Conservation (phyloP, 148 eudicot species). For the Pharnaceum exiguum region DNA sequence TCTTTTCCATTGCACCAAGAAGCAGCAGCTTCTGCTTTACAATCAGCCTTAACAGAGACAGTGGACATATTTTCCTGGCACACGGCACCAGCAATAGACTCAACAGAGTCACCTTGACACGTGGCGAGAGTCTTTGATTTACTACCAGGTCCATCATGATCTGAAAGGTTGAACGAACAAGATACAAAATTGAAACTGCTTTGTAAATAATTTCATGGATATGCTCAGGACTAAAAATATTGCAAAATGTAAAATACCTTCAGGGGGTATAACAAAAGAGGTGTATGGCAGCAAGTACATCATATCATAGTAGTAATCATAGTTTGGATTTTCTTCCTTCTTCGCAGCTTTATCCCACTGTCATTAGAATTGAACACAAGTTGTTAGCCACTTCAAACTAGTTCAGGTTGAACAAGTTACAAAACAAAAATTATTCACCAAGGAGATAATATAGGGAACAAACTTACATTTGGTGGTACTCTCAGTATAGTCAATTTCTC, state of each 20-base stretch:
- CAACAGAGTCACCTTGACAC: no score
- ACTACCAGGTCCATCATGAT: constrained; percentile 20
- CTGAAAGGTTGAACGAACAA: constrained; percentile 15
- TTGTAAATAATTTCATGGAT: no score
- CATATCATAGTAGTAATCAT: constrained; percentile 72
- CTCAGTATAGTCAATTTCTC: constrained; percentile 37
- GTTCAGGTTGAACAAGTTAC: no score
- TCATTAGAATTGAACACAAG: background rate
- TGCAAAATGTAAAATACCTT: constrained; percentile 27
- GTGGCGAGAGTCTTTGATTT: no score
- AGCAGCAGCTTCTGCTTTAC: constrained; percentile 7
- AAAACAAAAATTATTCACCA: background rate
- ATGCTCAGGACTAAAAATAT: background rate
- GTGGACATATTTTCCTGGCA: no score
- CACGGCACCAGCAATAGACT: no score
- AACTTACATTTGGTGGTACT: constrained; percentile 45
- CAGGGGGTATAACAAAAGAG: constrained; percentile 38
- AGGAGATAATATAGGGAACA: background rate
- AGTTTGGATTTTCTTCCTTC: constrained; percentile 19
- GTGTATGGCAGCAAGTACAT: constrained; percentile 51
- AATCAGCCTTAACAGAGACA: constrained; percentile 45
- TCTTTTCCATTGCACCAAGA: constrained; percentile 12
- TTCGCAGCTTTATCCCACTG: constrained; percentile 44
- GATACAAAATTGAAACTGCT: background rate
- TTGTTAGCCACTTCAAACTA: background rate